phyloP scores from a whole-genome alignment of 2,329 filamentous ascomycete species.

The Periconia digitata region DNA sequence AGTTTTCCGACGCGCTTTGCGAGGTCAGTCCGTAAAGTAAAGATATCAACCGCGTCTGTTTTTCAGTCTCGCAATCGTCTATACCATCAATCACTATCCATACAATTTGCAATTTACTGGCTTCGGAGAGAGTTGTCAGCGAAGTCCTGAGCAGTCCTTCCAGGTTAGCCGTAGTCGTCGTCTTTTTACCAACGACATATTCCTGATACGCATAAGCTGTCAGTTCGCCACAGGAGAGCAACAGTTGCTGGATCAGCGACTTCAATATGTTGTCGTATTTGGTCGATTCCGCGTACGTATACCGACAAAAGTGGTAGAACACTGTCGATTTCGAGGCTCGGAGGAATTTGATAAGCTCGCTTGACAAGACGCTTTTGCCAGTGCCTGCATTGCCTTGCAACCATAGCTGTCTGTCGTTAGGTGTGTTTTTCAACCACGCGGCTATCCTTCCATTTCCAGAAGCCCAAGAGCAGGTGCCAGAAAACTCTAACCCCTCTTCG shows the following conservation, averaged over 20 bases:
- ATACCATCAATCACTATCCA: slow-evolving; percentile 32
- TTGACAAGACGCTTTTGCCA: slow-evolving; percentile 14
- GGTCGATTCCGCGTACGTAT: slow-evolving; percentile 10
- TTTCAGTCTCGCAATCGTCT: slow-evolving; percentile 24
- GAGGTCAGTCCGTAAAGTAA: slow-evolving; percentile 14
- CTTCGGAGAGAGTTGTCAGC: slow-evolving; percentile 7
- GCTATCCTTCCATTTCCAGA: slow-evolving; percentile 9
- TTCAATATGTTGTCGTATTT: slow-evolving; percentile 18
- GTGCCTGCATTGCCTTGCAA: slow-evolving; percentile 23
- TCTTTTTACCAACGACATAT: slow-evolving; percentile 19
- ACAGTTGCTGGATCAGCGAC: slow-evolving; percentile 23
- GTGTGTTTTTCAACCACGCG: slow-evolving; percentile 13
- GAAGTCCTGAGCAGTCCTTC: slow-evolving; percentile 20
- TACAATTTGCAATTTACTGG: slow-evolving; percentile 6
- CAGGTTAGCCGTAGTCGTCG: slow-evolving; percentile 10
- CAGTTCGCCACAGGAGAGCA: slow-evolving; percentile 19
- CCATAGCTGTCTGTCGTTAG: slow-evolving; percentile 14
- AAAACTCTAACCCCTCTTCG: slow-evolving; percentile 18
- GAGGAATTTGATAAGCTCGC: slow-evolving; percentile 10
- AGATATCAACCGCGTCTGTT: slow-evolving; percentile 19
- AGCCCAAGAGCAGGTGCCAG: slow-evolving; percentile 27
- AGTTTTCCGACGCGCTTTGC: slow-evolving; percentile 1
- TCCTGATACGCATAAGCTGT: slow-evolving; percentile 25
- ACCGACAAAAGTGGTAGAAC: slow-evolving; percentile 23
- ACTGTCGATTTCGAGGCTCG: slow-evolving; percentile 3